Percentiles rank a stretch among this genome's conserved stretches.
Evolutionary conservation across 331 rosid species (phyloP).

Genomic region (Dryas integrifolia): DNA sequence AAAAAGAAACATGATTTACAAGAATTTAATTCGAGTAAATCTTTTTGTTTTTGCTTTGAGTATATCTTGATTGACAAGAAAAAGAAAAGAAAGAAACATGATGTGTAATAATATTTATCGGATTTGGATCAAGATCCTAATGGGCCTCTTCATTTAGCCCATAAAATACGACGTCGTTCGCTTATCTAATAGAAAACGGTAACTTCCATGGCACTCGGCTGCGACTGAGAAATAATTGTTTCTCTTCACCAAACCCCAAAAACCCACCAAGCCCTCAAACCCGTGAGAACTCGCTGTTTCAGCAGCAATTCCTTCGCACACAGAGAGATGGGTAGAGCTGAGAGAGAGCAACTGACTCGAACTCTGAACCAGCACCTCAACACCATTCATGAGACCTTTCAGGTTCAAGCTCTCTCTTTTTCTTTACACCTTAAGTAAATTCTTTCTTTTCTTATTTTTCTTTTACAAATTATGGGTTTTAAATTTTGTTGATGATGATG

Average conservation of each 20-base stretch:
- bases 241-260: neutral
- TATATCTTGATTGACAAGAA: no score
- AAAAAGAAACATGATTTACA: no score
- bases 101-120: no score
- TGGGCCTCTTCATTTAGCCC: neutral
- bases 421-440: neutral
- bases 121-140: no score
- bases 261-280: neutral
- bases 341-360: constrained; percentile 48
- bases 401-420: constrained; percentile 26
- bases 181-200: no score
- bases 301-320: neutral
- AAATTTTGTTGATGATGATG: neutral
- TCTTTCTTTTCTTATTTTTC: neutral
- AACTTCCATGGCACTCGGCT: neutral
- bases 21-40: no score
- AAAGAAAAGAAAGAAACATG: no score
- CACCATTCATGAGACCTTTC: constrained; percentile 67
- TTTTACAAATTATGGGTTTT: neutral
- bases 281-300: neutral
- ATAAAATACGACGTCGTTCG: neutral
- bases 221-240: neutral
- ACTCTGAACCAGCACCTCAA: constrained; percentile 51
- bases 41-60: no score
- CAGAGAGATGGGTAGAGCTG: constrained; percentile 37